phyloP scores from a whole-genome alignment of 1,284 basidiomycete genomes.

The Rhodotorula sp. region DNA sequence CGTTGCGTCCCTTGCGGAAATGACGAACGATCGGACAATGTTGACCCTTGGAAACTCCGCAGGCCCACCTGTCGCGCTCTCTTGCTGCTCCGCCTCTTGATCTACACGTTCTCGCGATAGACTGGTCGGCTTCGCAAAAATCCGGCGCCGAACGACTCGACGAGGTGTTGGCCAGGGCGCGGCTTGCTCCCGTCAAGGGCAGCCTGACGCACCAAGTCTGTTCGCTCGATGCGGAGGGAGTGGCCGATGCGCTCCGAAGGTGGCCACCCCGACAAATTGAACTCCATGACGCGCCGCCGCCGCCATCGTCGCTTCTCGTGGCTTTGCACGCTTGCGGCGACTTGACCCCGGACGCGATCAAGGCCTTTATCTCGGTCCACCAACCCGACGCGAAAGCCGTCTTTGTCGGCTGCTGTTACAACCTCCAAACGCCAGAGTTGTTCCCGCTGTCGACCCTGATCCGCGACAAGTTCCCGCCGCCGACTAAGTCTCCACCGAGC shows the following conservation, averaged over 20 bases:
- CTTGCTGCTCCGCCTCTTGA: slow-evolving; percentile 29
- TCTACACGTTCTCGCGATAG: slow-evolving; percentile 39
- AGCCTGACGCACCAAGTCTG: slow-evolving; percentile 30
- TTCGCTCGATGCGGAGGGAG: slow-evolving; percentile 30
- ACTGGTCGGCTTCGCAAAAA: slow-evolving; percentile 34
- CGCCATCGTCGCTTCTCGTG: slow-evolving; percentile 25
- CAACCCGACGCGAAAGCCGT: slow-evolving; percentile 6
- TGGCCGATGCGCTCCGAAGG: not conserved
- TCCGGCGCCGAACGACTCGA: slow-evolving; percentile 34
- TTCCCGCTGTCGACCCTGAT: slow-evolving; percentile 19
- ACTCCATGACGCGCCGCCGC: not conserved
- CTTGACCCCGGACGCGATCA: slow-evolving; percentile 30
- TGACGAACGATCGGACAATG: too few species aligned
- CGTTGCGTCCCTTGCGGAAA: not conserved
- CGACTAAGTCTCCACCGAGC: not conserved
- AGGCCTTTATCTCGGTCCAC: slow-evolving; percentile 22
- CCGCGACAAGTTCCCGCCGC: not conserved
- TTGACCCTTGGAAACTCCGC: not conserved
- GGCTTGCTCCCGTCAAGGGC: slow-evolving; percentile 10
- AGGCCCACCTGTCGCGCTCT: slow-evolving; percentile 38
- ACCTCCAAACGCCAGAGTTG: slow-evolving; percentile 26
- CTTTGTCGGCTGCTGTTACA: slow-evolving; percentile 40
- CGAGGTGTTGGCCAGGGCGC: slow-evolving; percentile 1
- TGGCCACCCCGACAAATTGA: slow-evolving; percentile 18
- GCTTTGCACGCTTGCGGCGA: slow-evolving; percentile 40